A percentile compares a stretch with the other conserved stretches of the same genome.
These are phyloP conservation scores for Citrus cavaleriei DNA, from an alignment of 345 rosid species.

Conservation along the genomic window DNA sequence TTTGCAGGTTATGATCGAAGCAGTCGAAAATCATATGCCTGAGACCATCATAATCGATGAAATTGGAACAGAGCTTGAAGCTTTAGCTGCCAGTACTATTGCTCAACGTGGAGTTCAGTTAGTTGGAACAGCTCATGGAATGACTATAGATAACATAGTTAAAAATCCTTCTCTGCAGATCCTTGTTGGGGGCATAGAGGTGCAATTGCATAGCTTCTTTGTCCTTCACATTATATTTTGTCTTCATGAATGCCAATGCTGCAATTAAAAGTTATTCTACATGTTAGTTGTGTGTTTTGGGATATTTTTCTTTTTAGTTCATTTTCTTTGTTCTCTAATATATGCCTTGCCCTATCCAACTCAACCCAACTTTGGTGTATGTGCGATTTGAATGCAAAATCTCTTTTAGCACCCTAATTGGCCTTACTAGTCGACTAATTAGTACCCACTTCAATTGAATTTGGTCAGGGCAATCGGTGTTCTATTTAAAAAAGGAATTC, in stretches of 20 bases:
- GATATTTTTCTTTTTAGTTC: neutral
- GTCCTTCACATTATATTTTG: neutral
- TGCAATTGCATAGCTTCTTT: conserved; percentile 13
- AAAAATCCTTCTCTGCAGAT: conserved; percentile 90
- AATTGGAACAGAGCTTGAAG: conserved; percentile 97
- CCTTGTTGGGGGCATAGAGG: conserved; percentile 97
- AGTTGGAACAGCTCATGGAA: conserved; percentile 96
- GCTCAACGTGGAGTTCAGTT: conserved; percentile 99
- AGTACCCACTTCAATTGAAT: neutral
- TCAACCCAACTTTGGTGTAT: neutral
- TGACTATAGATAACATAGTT: conserved; percentile 82
- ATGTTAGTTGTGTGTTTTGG: neutral
- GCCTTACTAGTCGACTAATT: neutral
- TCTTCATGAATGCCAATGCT: neutral
- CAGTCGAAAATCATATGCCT: conserved; percentile 99
- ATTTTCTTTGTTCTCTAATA: neutral
- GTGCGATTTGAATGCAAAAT: neutral
- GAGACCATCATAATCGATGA: conserved; percentile 87
- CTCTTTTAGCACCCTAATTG: neutral
- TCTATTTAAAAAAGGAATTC: neutral
- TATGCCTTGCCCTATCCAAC: neutral
- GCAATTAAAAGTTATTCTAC: neutral
- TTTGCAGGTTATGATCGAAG: conserved; percentile 93
- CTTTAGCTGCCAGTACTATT: conserved; percentile 93
- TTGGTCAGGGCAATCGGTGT: neutral